Percentiles rank a stretch among this genome's conserved stretches.
Evolutionary conservation across 768 basidiomycete genomes (phyloP).

Genomic region (Boletus rubropictus): DNA sequence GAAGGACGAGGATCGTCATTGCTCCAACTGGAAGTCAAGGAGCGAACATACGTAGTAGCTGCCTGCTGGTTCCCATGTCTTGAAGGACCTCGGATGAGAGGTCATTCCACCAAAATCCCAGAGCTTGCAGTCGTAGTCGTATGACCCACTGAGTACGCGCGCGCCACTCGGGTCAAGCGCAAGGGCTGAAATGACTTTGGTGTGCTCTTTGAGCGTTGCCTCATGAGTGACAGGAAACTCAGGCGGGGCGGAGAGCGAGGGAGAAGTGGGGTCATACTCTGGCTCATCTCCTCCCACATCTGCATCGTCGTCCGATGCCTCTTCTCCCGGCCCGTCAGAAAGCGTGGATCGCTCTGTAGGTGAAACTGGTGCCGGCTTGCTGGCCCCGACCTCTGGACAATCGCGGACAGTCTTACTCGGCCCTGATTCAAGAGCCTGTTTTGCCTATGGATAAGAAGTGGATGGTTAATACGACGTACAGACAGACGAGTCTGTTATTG

Average conservation of each 20-base stretch:
- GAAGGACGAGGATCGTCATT: not conserved
- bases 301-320: constrained; percentile 22
- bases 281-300: constrained; percentile 30
- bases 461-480: constrained; percentile 21
- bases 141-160: constrained; percentile 82
- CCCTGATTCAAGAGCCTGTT: constrained; percentile 13
- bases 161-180: constrained; percentile 93
- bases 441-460: constrained; percentile 10
- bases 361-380: constrained; percentile 11
- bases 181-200: constrained; percentile 90
- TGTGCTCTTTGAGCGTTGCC: constrained; percentile 88
- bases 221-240: constrained; percentile 89
- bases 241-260: constrained; percentile 36
- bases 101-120: constrained; percentile 99
- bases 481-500: constrained; percentile 2
- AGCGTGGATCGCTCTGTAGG: not conserved
- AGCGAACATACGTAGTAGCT: constrained; percentile 69
- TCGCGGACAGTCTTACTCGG: constrained; percentile 7
- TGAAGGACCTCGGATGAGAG: constrained; percentile 83
- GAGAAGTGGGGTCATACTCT: constrained; percentile 48
- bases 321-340: constrained; percentile 17
- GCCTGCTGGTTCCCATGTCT: constrained; percentile 92
- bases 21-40: not conserved
- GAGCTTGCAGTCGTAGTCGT: constrained; percentile 96
- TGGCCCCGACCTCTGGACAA: constrained; percentile 19